Conservation (phyloP, 2,329 filamentous ascomycete species). For the Colletotrichum filicis region DNA sequence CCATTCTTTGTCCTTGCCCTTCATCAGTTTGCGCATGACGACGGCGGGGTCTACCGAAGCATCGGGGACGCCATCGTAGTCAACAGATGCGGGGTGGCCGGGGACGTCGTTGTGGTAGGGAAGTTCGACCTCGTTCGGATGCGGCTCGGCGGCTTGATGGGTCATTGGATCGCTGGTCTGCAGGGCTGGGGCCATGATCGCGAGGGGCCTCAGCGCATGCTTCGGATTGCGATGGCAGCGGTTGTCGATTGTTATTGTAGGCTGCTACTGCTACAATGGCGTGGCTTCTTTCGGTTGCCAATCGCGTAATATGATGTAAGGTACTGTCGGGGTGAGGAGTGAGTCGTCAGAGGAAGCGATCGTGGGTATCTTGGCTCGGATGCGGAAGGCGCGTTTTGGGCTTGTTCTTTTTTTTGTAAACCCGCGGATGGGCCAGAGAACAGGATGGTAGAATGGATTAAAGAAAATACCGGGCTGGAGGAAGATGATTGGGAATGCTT, state of each 20-base stretch:
- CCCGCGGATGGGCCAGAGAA: conserved; percentile 1
- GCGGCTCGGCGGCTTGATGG: conserved; percentile 28
- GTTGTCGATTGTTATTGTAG: neutral
- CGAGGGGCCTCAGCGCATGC: conserved; percentile 27
- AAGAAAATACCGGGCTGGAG: neutral
- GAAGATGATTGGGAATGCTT: neutral
- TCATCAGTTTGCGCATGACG: conserved; percentile 52
- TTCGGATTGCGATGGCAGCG: conserved; percentile 5
- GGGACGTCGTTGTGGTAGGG: conserved; percentile 16
- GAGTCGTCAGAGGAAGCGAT: neutral
- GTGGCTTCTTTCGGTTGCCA: neutral
- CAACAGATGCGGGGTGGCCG: conserved; percentile 3
- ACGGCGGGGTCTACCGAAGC: conserved; percentile 36
- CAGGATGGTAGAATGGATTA: neutral
- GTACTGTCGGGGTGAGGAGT: neutral
- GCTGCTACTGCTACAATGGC: neutral
- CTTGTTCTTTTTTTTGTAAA: neutral
- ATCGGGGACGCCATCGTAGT: conserved; percentile 6
- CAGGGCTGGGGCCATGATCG: conserved; percentile 33
- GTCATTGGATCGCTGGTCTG: conserved; percentile 29
- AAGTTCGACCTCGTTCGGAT: conserved; percentile 15
- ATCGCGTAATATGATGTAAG: neutral
- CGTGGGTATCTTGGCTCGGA: neutral
- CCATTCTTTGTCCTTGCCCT: conserved; percentile 74
- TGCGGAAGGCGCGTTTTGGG: conserved; percentile 2